These are phyloP conservation scores for Elongisporangium prolatum DNA, from an alignment of 352 stramenopile species.

Conservation along the genomic window DNA sequence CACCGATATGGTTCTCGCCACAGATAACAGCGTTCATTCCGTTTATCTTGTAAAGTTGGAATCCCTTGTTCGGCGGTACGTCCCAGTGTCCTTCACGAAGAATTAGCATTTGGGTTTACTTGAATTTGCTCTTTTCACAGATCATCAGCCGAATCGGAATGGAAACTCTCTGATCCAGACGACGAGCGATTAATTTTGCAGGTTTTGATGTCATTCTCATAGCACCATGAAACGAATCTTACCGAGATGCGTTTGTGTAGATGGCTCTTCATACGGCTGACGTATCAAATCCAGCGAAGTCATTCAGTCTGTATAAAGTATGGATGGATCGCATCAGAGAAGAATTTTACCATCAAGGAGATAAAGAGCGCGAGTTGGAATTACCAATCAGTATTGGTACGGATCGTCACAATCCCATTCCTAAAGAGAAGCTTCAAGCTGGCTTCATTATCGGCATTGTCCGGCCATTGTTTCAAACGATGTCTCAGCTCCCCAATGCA, in stretches of 20 bases:
- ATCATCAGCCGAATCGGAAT: conserved; percentile 30
- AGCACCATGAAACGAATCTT: background rate
- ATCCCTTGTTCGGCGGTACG: conserved; percentile 51
- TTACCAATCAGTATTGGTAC: conserved; percentile 88
- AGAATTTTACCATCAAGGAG: conserved; percentile 95
- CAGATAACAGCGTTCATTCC: conserved; percentile 83
- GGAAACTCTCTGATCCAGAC: conserved; percentile 51
- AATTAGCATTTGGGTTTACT: background rate
- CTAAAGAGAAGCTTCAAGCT: conserved; percentile 87
- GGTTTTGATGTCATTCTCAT: conserved; percentile 10
- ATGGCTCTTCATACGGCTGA: conserved; percentile 89
- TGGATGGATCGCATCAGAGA: conserved; percentile 89
- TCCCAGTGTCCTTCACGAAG: background rate
- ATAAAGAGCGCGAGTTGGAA: conserved; percentile 88
- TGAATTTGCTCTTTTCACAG: background rate
- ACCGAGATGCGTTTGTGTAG: conserved; percentile 11
- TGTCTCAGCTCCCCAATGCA: conserved; percentile 48
- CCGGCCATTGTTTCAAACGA: conserved; percentile 59
- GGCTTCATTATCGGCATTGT: conserved; percentile 94
- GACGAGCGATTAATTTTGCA: conserved; percentile 70
- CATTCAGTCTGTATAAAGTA: conserved; percentile 60
- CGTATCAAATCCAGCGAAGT: conserved; percentile 91
- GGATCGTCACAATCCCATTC: conserved; percentile 84
- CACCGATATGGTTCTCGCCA: conserved; percentile 86
- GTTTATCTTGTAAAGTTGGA: conserved; percentile 77